Percentiles rank a stretch among this genome's conserved stretches.
phyloP scores from a whole-genome alignment of 2,329 filamentous ascomycete species.

The Pyrenochaeta sp. region DNA sequence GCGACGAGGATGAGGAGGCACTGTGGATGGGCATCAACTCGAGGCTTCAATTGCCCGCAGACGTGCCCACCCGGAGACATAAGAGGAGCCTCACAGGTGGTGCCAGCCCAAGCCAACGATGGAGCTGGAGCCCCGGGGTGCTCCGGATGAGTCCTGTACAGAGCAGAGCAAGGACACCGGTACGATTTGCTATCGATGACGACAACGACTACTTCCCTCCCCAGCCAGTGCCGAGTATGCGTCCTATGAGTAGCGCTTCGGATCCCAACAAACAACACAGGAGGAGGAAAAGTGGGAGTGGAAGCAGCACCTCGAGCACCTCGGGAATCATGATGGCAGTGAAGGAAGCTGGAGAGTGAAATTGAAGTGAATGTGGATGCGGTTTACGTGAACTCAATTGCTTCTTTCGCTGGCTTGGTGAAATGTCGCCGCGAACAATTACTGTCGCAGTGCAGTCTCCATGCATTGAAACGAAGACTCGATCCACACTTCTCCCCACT shows the following conservation, averaged over 20 bases:
- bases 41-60: conserved; percentile 50
- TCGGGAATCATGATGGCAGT: conserved; percentile 20
- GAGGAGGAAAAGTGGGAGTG: conserved; percentile 38
- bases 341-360: conserved; percentile 21
- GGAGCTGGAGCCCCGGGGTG: conserved; percentile 43
- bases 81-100: conserved; percentile 44
- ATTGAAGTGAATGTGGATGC: not conserved
- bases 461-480: not conserved
- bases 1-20: conserved; percentile 53
- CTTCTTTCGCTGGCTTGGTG: not conserved
- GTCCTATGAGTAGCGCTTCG: conserved; percentile 28
- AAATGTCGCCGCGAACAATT: not conserved
- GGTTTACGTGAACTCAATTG: not conserved
- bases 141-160: conserved; percentile 51
- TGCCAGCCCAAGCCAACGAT: conserved; percentile 35
- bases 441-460: not conserved
- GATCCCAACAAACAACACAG: conserved; percentile 33
- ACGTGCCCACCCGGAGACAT: conserved; percentile 39
- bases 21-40: conserved; percentile 56
- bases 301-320: conserved; percentile 31
- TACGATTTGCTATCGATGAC: conserved; percentile 22
- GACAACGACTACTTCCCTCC: conserved; percentile 39
- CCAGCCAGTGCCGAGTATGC: conserved; percentile 20
- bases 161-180: conserved; percentile 47
- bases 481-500: not conserved